Base-by-base conservation (phyloP, 192 early-diverging fungal species). In the Geranomyces michiganensis region DNA sequence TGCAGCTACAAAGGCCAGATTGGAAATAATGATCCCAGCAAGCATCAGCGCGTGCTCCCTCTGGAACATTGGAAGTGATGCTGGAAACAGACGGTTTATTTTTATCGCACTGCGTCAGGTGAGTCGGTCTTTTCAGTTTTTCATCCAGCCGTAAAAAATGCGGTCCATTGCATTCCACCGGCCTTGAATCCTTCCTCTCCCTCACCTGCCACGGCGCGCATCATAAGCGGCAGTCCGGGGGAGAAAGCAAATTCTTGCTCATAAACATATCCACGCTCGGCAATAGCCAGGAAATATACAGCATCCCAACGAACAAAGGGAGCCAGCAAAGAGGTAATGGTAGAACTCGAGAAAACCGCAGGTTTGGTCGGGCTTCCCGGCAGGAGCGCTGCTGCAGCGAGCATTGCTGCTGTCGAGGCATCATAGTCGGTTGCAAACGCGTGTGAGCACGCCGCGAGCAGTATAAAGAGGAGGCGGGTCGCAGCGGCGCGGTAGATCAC, bases 171-270 rank as follows among this genome's bases (percentile, higher is more conserved):
- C n/a, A n/a, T n/a, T n/a, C n/a, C n/a, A n/a, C n/a, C 10, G 10
- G 36, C 36, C 10, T 41, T 3, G 36, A 41, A 10, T 3, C 10
- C 10, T 41, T 41, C 31, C 27, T 60, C 27, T 30, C 17, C 17
- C 62, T 1, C 45, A 65, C 75, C 66, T 24, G 85, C 73, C 19
- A 89, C 51, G n/a, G 76, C 21, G 53, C 88, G 74, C 73, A 90
- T 86, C 47, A 92, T 56, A 15, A 85, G 53, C 10, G 93, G 93
- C 33, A 92, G 68, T 30, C 92, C 79, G 13, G 96, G 94, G 67
- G 94, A 91, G 71, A 97, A 97, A 0, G 96, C 96, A 78, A 90
- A 82, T 65, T 90, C 90, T 71, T 97, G 92, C 71, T 97, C 96
- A 76, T 89, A 93, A 0, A 86, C 72, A 70, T 97, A 97, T 2